Conservation (phyloP, 257 asterid species). For the Scutellaria minor region DNA sequence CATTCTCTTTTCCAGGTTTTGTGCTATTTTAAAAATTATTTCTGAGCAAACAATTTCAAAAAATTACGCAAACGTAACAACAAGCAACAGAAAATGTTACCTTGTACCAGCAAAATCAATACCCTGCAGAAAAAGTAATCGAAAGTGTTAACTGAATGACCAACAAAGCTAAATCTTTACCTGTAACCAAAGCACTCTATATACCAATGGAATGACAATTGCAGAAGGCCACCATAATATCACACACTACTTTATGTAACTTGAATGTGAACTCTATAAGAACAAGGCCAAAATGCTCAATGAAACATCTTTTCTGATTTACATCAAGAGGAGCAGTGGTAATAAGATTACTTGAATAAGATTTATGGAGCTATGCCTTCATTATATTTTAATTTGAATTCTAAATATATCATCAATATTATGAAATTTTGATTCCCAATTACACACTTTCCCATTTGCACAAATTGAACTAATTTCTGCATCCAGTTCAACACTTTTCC, state of each 20-base stretch:
- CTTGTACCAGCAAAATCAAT: conserved; percentile 47
- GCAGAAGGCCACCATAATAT: conserved; percentile 9
- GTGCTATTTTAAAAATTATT: too few relatives aligned
- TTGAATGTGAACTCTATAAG: conserved; percentile 8
- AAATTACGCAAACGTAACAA: conserved; percentile 1
- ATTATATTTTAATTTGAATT: not conserved
- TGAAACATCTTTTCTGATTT: conserved; percentile 16
- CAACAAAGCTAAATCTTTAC: not conserved
- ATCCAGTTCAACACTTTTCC: not conserved
- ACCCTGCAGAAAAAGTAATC: conserved; percentile 47
- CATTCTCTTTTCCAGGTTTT: too few relatives aligned
- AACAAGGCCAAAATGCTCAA: conserved; percentile 7
- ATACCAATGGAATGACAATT: not conserved
- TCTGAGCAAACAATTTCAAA: not conserved
- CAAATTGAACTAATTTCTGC: not conserved
- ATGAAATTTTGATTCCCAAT: not conserved
- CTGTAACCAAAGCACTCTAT: conserved; percentile 7
- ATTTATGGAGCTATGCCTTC: too few relatives aligned
- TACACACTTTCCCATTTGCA: not conserved
- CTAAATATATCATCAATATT: not conserved
- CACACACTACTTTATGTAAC: not conserved
- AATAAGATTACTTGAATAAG: too few relatives aligned
- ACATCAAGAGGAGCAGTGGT: not conserved
- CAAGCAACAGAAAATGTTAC: conserved; percentile 42
- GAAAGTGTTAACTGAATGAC: conserved; percentile 13